Evolutionary conservation across 441 rosid species (phyloP), one percentile per base, ranked within the genome.

Genomic region (Arabidopsis lyrata): DNA sequence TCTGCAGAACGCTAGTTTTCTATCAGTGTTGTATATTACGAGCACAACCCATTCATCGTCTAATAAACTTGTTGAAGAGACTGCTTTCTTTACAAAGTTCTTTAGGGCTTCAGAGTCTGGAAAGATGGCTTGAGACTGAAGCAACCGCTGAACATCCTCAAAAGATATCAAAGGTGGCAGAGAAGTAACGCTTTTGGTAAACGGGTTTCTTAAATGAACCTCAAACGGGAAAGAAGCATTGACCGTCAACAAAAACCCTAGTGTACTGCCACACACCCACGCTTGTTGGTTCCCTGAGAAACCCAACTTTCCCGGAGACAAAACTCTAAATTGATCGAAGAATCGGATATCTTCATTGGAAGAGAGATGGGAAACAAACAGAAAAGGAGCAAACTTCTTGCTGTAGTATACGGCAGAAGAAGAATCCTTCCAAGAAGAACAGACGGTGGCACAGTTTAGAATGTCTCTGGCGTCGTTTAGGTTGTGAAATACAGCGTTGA

Each of bases 1-100:
- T 64, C 60, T 77, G 32, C 80, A 70, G 32, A 70, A 70, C 1
- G 80, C 80, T 55, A 77, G 72, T 22, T 64, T 75, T 6, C 72
- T 38, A 58, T 65, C 52, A 2, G 45, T 44, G 57, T n/a, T n/a
- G 48, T 63, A 65, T 8, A 77, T 60, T 4, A 75, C 31, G 9
- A 77, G 56, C 22, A 77, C 77, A 49, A 34, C 34, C 56, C 80
- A 77, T 5, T 64, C 62, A 27, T 55, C 24, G 20, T 45, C 66
- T 70, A 49, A 66, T 27, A 65, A 24, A 54, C 29, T 48, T 8
- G 76, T 14, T 6, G 80, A 77, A 20, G 52, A 56, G 9, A 56
- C 55, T 3, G 67, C 80, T 34, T 64, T 70, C 63, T 77, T 77
- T 8, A 74, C 6, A 52, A 48, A 70, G 55, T 31, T 16, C n/a